Evolutionary conservation across 805 yeast species (phyloP).

Genomic region (Cyberlindnera euphorbiae): DNA sequence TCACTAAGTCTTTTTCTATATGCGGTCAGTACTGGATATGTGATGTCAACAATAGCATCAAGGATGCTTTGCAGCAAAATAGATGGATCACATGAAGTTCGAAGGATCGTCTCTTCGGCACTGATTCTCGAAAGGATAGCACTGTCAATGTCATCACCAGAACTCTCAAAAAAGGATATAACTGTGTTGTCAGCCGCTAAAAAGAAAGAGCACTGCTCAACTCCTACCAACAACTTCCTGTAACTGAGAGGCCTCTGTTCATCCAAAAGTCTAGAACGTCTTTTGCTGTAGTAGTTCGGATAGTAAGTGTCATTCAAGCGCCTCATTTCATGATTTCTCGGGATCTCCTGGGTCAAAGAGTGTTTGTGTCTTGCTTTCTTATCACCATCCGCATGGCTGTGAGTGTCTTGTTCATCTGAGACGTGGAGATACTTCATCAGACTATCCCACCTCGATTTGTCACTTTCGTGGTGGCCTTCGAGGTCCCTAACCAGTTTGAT

Average conservation of each 20-base stretch:
- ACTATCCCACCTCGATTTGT: conserved; percentile 5
- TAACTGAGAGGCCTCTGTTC: conserved; percentile 40
- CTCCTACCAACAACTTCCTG: conserved; percentile 41
- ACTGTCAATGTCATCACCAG: conserved; percentile 46
- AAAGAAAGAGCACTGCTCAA: conserved; percentile 53
- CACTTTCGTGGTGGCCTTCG: background rate
- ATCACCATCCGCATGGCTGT: background rate
- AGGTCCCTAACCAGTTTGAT: conserved; percentile 36
- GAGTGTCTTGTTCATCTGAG: conserved; percentile 6
- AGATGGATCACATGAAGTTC: conserved; percentile 48
- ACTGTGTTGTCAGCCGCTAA: conserved; percentile 41
- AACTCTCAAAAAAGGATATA: conserved; percentile 52
- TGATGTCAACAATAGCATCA: conserved; percentile 50
- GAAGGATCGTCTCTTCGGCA: conserved; percentile 40
- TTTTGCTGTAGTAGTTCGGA: conserved; percentile 17
- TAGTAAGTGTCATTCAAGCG: conserved; percentile 30
- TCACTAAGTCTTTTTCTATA: conserved; percentile 44
- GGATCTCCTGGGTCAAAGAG: conserved; percentile 16
- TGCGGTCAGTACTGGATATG: conserved; percentile 49
- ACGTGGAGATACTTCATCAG: conserved; percentile 11
- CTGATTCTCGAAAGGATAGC: conserved; percentile 47
- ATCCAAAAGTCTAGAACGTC: conserved; percentile 29
- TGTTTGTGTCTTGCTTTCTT: background rate
- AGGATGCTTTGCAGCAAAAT: conserved; percentile 49
- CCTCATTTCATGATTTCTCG: conserved; percentile 26